These are phyloP conservation scores for Pulveroboletus ravenelii DNA, from an alignment of 768 basidiomycete species.

Conservation along the genomic window DNA sequence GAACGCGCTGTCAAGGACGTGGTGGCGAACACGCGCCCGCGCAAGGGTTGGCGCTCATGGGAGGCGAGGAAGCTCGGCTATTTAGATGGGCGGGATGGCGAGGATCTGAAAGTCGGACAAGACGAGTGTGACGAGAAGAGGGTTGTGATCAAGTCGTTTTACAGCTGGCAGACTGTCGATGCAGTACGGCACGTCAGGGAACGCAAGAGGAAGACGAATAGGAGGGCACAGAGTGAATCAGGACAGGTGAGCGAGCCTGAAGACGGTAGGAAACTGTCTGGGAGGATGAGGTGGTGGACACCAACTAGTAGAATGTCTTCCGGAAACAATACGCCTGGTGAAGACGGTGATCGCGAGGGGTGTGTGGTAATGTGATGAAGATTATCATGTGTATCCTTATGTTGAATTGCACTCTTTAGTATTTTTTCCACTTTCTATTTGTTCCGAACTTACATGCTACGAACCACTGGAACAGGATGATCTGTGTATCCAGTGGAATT, in stretches of 20 bases:
- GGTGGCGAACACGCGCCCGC: conserved; percentile 52
- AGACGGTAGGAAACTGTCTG: conserved; percentile 21
- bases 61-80: conserved; percentile 66
- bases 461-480: conserved; percentile 8
- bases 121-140: conserved; percentile 75
- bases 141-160: conserved; percentile 80
- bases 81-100: conserved; percentile 66
- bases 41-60: conserved; percentile 70
- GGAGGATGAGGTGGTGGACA: conserved; percentile 31
- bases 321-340: conserved; percentile 48
- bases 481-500: conserved; percentile 12
- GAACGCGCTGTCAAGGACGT: conserved; percentile 64
- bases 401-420: conserved; percentile 28
- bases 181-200: conserved; percentile 61
- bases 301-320: conserved; percentile 46
- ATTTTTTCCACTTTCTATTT: conserved; percentile 7
- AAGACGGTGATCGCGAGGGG: conserved; percentile 49
- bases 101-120: conserved; percentile 63
- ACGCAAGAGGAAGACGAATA: conserved; percentile 52
- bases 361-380: conserved; percentile 61
- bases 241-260: conserved; percentile 31
- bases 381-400: conserved; percentile 24
- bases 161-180: conserved; percentile 84
- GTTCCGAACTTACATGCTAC: conserved; percentile 13
- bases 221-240: conserved; percentile 37